A percentile compares a stretch with the other conserved stretches of the same genome.
Conservation (phyloP, 2,329 filamentous ascomycete genomes). For the Geosmithia flava region DNA sequence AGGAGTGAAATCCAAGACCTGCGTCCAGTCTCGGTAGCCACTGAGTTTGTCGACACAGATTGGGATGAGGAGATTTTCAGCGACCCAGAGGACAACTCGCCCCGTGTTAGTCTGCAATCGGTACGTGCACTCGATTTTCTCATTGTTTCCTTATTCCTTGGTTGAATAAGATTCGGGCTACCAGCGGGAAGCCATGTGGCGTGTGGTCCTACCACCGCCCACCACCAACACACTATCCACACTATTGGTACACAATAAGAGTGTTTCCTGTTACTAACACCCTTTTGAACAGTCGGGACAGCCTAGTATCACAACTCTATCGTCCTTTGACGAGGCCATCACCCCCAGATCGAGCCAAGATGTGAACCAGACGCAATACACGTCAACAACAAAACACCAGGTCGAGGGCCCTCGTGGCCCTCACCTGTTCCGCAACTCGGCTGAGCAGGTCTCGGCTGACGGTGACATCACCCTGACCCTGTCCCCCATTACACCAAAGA, state of each 20-base stretch:
- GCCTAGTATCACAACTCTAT: constrained; percentile 74
- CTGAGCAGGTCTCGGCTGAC: constrained; percentile 29
- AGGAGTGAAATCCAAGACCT: constrained; percentile 31
- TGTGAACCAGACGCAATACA: constrained; percentile 26
- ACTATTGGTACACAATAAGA: background rate
- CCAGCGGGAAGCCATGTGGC: background rate
- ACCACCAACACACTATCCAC: background rate
- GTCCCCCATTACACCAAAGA: constrained; percentile 62
- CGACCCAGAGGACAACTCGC: constrained; percentile 50
- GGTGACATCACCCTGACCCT: constrained; percentile 48
- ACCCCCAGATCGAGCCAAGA: constrained; percentile 61
- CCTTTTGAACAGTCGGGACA: constrained; percentile 43
- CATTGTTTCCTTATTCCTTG: background rate
- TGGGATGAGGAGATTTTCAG: constrained; percentile 53
- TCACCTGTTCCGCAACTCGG: constrained; percentile 70
- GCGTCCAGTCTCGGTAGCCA: constrained; percentile 58
- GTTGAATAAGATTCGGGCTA: background rate
- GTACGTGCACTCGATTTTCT: constrained; percentile 36
- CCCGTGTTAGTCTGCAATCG: constrained; percentile 56
- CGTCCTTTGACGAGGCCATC: constrained; percentile 71
- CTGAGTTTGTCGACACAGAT: constrained; percentile 70
- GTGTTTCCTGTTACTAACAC: background rate
- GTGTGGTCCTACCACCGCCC: background rate
- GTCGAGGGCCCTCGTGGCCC: constrained; percentile 75
- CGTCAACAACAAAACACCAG: constrained; percentile 36